Evolutionary conservation across 2,329 filamentous ascomycete genomes (phyloP), one percentile per base, ranked within the genome.

Genomic region (Coniochaeta hoffmannii): DNA sequence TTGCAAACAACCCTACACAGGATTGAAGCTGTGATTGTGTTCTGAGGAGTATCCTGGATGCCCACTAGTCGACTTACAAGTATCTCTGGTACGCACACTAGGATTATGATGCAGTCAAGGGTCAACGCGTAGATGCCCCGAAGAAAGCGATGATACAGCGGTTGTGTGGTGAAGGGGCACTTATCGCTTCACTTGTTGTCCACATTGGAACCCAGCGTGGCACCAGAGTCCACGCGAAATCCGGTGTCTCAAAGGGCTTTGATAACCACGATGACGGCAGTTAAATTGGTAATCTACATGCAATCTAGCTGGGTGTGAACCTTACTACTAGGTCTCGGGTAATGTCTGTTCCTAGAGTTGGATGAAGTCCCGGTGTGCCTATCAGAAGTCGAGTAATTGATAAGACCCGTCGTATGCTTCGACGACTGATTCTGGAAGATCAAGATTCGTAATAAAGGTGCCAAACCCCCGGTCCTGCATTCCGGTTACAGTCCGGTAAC

Each of bases 231-330:
- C 30, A 53, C 35, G 54, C 12, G 26, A 36, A 12, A 3, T 35
- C 34, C 50, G 53, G 53, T 53, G 52, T 54, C 55, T 56, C 57
- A 51, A 36, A 26, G 19, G 22, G 26, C 51, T 50, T 44, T 44
- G 19, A 46, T 28, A 46, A 9, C 22, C 35, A 53, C 38, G 24
- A 30, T 22, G 19, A 12, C n/a, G n/a, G n/a, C n/a, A 54, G 58
- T 59, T 60, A 57, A 58, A 53, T 49, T 51, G 50, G 58, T 53
- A 62, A 62, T 61, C 28, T 59, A 57, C 19, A 54, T 22, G 54
- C 56, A 62, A 62, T 62, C 30, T 59, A 55, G 46, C 34, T 32
- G 31, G 22, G 3, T 12, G 14, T 46, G 15, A 5, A 24, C n/a
- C 1, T 24, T 46, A 7, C 12, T 32, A 32, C 7, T 12, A 12